Base-by-base conservation (phyloP, 805 yeast species). In the Wickerhamomyces canadensis region DNA sequence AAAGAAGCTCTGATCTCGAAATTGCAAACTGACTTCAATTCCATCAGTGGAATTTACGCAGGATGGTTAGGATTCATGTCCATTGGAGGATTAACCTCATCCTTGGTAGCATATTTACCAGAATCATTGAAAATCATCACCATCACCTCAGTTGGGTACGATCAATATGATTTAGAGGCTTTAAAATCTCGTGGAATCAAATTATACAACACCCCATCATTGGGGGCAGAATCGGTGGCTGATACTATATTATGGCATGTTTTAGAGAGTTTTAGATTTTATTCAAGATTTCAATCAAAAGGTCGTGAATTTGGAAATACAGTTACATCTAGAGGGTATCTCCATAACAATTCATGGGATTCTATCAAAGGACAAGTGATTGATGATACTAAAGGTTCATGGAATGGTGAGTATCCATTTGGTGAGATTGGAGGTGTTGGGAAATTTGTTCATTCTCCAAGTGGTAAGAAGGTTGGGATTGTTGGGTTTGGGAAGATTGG, bases 401-500 rank as follows among this genome's bases (percentile, higher is more conserved):
- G 49, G 10, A 35, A 44, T 18, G 38, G 34, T 12, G 39, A 35
- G 9, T 65, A 60, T 46, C 62, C 70, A 4, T 65, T 65, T 42
- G 73, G 72, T 25, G 68, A 67, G 27, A 38, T 51, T 15, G 64
- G 24, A 63, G 72, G 13, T 61, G 73, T 41, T n/a, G 18, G 31
- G 10, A 42, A 37, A 14, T 28, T 27, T 27, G 32, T 34, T 2
- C 41, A 35, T 24, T 32, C 43, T 15, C 84, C 84, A 5, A 51
- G 62, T 31, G 73, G 74, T 23, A 75, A 71, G 45, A 62, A 60
- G 26, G 80, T 64, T 28, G 73, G 75, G 19, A 67, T 80, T 23
- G 58, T 78, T 2, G 86, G 86, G 0, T 66, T 78, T 47, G 86
- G 85, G 3, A 64, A 69, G 27, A 78, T 80, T 39, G 85, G 85